These are phyloP conservation scores for Verticillium dahliae DNA, from an alignment of 2,329 filamentous ascomycete genomes.

Conservation along the genomic window DNA sequence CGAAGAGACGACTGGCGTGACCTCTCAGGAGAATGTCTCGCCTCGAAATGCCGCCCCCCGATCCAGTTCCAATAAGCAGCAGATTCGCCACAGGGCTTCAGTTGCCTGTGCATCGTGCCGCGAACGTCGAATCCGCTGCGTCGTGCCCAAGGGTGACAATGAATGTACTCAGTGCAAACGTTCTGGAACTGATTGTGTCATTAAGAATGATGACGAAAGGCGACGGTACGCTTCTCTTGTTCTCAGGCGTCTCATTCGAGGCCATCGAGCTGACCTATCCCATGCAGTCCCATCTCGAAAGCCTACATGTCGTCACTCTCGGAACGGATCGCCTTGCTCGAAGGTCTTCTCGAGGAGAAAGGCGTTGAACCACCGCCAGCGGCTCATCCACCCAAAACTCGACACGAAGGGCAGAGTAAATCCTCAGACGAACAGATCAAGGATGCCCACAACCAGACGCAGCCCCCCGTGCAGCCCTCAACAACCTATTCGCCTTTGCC, in stretches of 20 bases:
- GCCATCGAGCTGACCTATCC: slow-evolving; percentile 4
- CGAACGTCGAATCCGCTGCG: slow-evolving; percentile 39
- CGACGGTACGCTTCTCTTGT: slow-evolving; percentile 31
- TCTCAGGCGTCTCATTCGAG: background rate
- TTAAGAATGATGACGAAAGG: slow-evolving; percentile 52
- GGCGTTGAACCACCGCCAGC: slow-evolving; percentile 43
- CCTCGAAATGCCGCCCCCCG: slow-evolving; percentile 18
- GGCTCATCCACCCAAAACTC: slow-evolving; percentile 45
- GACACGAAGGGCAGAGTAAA: slow-evolving; percentile 24
- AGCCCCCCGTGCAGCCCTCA: slow-evolving; percentile 2
- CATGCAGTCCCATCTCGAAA: slow-evolving; percentile 45
- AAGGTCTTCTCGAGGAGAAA: slow-evolving; percentile 42
- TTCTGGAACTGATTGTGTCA: slow-evolving; percentile 43
- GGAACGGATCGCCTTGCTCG: slow-evolving; percentile 44
- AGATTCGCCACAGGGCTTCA: slow-evolving; percentile 40
- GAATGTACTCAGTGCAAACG: slow-evolving; percentile 47
- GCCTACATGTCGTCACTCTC: slow-evolving; percentile 52
- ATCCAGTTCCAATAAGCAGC: slow-evolving; percentile 22
- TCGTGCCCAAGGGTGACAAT: slow-evolving; percentile 43
- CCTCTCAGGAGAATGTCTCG: slow-evolving; percentile 26
- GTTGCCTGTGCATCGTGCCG: slow-evolving; percentile 50
- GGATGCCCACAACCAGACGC: background rate
- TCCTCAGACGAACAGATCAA: slow-evolving; percentile 18
- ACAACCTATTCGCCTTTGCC: slow-evolving; percentile 9
- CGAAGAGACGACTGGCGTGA: slow-evolving; percentile 16